Evolutionary conservation across 1,284 basidiomycete species (phyloP).

Genomic region (Waitea zeae): DNA sequence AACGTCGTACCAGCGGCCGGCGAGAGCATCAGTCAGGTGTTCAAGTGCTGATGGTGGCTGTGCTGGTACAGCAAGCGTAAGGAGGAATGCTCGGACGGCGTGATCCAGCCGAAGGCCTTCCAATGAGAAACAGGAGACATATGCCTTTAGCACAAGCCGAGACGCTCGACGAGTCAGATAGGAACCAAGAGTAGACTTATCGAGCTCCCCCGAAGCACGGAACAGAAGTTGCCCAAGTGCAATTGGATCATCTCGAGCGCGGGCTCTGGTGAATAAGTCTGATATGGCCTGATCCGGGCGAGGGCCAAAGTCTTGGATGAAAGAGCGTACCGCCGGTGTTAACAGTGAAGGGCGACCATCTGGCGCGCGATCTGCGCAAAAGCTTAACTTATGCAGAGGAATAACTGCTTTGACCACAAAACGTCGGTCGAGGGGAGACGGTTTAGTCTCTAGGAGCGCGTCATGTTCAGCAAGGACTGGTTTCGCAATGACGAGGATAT

Average conservation of each 20-base stretch:
- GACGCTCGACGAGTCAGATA: slow-evolving; percentile 64
- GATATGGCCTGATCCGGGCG: slow-evolving; percentile 60
- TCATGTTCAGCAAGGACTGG: slow-evolving; percentile 49
- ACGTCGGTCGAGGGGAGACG: slow-evolving; percentile 60
- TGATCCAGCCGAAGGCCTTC: slow-evolving; percentile 73
- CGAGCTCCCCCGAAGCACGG: slow-evolving; percentile 71
- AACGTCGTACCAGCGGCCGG: slow-evolving; percentile 78
- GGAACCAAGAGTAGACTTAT: slow-evolving; percentile 68
- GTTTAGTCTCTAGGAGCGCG: slow-evolving; percentile 36
- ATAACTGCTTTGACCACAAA: slow-evolving; percentile 84
- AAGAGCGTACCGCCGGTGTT: slow-evolving; percentile 49
- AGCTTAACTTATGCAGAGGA: slow-evolving; percentile 52
- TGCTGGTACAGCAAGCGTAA: slow-evolving; percentile 59
- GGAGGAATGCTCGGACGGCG: slow-evolving; percentile 76
- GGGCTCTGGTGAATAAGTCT: slow-evolving; percentile 39
- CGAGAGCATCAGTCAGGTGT: slow-evolving; percentile 70
- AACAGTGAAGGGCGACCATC: too few species aligned
- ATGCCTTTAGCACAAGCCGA: slow-evolving; percentile 63
- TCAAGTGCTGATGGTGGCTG: slow-evolving; percentile 33
- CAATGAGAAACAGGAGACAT: slow-evolving; percentile 78
- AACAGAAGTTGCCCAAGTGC: slow-evolving; percentile 73
- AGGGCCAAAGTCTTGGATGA: slow-evolving; percentile 57
- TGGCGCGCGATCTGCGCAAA: slow-evolving; percentile 49
- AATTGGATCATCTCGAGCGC: slow-evolving; percentile 38
- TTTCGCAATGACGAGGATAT: slow-evolving; percentile 80